These are phyloP conservation scores for Volutella citrinella DNA, from an alignment of 2,329 filamentous ascomycete genomes.

Conservation along the genomic window DNA sequence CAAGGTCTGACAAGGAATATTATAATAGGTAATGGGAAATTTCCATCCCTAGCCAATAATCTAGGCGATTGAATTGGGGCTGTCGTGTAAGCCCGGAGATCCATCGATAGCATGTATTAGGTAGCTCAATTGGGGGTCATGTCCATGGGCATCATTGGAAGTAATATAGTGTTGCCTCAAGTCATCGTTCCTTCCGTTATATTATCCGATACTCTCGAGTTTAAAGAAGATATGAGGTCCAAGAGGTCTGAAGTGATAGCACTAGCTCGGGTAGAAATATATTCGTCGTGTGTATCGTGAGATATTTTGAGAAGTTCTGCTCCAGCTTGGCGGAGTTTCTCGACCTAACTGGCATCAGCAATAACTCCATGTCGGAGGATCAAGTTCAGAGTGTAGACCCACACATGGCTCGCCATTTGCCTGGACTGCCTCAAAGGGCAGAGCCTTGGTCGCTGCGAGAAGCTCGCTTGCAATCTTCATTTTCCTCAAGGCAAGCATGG, in stretches of 20 bases:
- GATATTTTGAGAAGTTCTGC: slow-evolving; percentile 10
- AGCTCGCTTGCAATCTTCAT: slow-evolving; percentile 11
- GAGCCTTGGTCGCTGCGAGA: neutral
- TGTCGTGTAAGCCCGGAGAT: no score
- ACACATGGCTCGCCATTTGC: slow-evolving; percentile 12
- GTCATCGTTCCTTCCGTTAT: no score
- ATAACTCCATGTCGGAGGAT: neutral
- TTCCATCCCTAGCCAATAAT: no score
- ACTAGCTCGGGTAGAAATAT: slow-evolving; percentile 6
- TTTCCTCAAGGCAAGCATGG: slow-evolving; percentile 11
- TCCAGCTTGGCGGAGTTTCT: slow-evolving; percentile 14
- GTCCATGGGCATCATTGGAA: no score
- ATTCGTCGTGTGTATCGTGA: slow-evolving; percentile 6
- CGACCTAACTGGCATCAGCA: slow-evolving; percentile 4
- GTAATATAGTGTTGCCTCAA: no score
- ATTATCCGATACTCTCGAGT: slow-evolving; percentile 14
- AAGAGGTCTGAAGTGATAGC: slow-evolving; percentile 3
- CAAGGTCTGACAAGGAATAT: no score
- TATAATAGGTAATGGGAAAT: no score
- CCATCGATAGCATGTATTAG: no score
- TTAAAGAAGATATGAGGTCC: slow-evolving; percentile 8
- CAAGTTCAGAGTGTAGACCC: neutral
- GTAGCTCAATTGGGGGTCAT: no score
- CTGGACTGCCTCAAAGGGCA: slow-evolving; percentile 11
- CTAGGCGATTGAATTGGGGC: no score